Evolutionary conservation across 768 basidiomycete genomes (phyloP), one percentile per base, ranked within the genome.

Genomic region (Candolleomyces eurysporus): DNA sequence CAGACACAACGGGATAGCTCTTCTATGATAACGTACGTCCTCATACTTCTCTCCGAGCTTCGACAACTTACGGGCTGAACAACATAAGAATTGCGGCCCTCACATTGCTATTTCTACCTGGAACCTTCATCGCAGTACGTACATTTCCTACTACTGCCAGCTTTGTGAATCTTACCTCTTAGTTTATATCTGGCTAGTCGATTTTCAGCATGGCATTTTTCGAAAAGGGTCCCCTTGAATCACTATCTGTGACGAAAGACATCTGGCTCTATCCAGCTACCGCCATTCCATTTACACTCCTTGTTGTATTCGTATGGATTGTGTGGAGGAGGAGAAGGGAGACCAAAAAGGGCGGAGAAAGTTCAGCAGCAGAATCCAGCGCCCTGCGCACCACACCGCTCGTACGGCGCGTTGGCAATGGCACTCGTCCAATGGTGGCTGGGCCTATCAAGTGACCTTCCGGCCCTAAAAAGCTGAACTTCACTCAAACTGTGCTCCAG

Each of bases 201-300:
- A 51, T 63, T 3, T 63, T 63, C 48, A 63, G 62, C 48, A 63
- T 59, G 40, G 59, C 60, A 16, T 60, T 63, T 6, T 63, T 63
- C 40, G 54, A 63, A 46, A 43, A 54, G 5, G 39, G 21, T 14
- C 26, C 32, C 22, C 43, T 57, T 56, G 48, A 32, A 11, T 14
- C 46, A 3, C 42, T 60, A 30, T 60, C 46, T 17, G 58, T 57
- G 2, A 46, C 48, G 31, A 50, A 58, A 11, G 58, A 60, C 26
- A 42, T 51, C 54, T 63, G 62, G 62, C 55, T 60, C n/a, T 63
- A 56, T 30, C 48, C 53, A 19, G 30, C 55, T 39, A 43, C 52
- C 39, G 60, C 62, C 22, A 51, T 63, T 26, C 59, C 59, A 16
- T 59, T 63, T 19, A 63, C 62, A 6, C 49, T 60, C 30, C 16